Evolutionary conservation across 2,329 filamentous ascomycete species (phyloP).

Genomic region (Fulvia fulva): DNA sequence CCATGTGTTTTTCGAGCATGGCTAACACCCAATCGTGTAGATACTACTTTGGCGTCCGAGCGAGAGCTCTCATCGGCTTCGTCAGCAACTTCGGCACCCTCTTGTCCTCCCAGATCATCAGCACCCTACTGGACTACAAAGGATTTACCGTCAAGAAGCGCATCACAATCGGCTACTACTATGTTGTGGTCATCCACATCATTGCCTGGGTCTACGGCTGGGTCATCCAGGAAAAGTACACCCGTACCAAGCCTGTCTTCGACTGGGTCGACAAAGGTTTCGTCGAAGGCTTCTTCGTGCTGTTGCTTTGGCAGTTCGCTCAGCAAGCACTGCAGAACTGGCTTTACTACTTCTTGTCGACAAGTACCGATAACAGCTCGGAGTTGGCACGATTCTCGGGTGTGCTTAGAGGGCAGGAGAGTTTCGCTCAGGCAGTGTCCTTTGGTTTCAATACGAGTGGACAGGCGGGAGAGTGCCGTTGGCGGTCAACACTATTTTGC

Average conservation of each 20-base stretch:
- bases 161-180: conserved; percentile 38
- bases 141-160: conserved; percentile 40
- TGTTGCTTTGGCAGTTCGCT: conserved; percentile 49
- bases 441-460: conserved; percentile 46
- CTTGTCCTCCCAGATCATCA: conserved; percentile 45
- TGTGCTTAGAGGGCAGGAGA: conserved; percentile 44
- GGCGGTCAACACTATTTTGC: conserved; percentile 36
- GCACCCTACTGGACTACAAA: conserved; percentile 44
- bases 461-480: conserved; percentile 42
- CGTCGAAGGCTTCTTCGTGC: conserved; percentile 46
- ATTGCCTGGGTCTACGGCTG: conserved; percentile 48
- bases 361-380: conserved; percentile 54
- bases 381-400: conserved; percentile 45
- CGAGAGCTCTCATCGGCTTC: conserved; percentile 47
- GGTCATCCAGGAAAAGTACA: conserved; percentile 47
- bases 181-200: conserved; percentile 43
- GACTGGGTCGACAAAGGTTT: conserved; percentile 46
- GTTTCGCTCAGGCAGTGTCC: conserved; percentile 43
- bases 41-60: conserved; percentile 47
- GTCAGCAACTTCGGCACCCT: conserved; percentile 42
- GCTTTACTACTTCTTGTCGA: conserved; percentile 54
- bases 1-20: too few species aligned
- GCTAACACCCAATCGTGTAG: background rate
- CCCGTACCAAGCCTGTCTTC: conserved; percentile 39
- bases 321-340: conserved; percentile 54